Base-by-base conservation (phyloP, 768 basidiomycete species). In the Chalciporus pseudorubinellus region DNA sequence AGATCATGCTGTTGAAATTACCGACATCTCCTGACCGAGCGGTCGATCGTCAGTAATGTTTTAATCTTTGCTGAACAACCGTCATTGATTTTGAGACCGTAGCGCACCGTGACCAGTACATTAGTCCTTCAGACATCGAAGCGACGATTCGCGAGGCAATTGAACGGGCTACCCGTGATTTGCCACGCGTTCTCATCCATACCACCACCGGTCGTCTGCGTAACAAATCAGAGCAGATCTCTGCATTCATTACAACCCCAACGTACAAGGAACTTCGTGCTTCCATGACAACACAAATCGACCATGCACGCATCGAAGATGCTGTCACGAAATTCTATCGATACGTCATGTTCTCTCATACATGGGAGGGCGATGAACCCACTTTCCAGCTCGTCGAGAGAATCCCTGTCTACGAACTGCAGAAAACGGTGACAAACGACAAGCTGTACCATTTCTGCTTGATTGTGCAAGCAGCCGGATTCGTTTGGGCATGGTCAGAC, bases 321-420 rank as follows among this genome's bases (percentile, higher is more conserved):
- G 41, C 50, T 10, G 50, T 58, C 2, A 33, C 7, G n/a, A 16
- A 47, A 12, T 55, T 50, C 22, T 59, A 47, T 13, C 53, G 39
- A 9, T 59, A 59, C 14, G 57, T 48, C 38, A 59, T 38, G 12
- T 43, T 60, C 36, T 59, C 57, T 4, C 59, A 59, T 28, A 48
- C n/a, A 20, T 59, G 56, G 58, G 56, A 54, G 28, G 43, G 21
- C 0, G 19, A 50, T 3, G 58, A 51, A 43, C 58, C 58, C 3
- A 39, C 48, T 8, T 59, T 48, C 19, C 26, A 48, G 2, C 44
- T 48, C 12, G 51, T 58, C 34, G 5, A 41, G 7, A 19, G 20
- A 0, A 14, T 42, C 8, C 7, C 36, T n/a, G 56, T 59, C 10
- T 59, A 58, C 3, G 47, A 55, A 1, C 57, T 59, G 14, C 24